Percentiles rank a stretch among this genome's conserved stretches.
phyloP scores from a whole-genome alignment of 192 early-diverging fungal species.

The Coemansia sp. region DNA sequence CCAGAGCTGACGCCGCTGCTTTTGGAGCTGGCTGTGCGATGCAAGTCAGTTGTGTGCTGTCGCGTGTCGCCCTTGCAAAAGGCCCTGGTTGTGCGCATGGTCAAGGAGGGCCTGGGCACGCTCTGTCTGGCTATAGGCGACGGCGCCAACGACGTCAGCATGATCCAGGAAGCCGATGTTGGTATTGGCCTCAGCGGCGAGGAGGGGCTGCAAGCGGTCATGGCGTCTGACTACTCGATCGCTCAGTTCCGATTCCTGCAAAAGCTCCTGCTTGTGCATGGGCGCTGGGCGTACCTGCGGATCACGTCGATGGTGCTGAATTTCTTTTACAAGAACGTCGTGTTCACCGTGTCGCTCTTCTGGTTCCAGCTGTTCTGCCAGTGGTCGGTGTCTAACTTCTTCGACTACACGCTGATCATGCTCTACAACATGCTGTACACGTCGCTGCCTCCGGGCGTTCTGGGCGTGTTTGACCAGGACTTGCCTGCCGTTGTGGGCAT shows the following conservation, averaged over 20 bases:
- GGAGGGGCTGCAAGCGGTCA: slow-evolving; percentile 91
- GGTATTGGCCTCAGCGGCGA: slow-evolving; percentile 93
- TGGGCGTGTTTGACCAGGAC: slow-evolving; percentile 80
- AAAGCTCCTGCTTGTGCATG: slow-evolving; percentile 86
- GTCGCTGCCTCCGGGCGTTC: slow-evolving; percentile 71
- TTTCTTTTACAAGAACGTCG: slow-evolving; percentile 95
- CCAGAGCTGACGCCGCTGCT: slow-evolving; percentile 57
- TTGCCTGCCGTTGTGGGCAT: slow-evolving; percentile 64
- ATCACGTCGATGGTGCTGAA: slow-evolving; percentile 84
- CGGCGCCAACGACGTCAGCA: slow-evolving; percentile 95
- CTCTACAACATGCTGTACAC: slow-evolving; percentile 88
- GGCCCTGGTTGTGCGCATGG: slow-evolving; percentile 88
- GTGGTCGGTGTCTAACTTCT: slow-evolving; percentile 75
- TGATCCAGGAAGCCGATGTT: slow-evolving; percentile 98
- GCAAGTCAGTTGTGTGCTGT: slow-evolving; percentile 89
- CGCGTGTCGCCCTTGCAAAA: slow-evolving; percentile 96
- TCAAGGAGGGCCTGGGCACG: slow-evolving; percentile 76
- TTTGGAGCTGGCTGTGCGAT: slow-evolving; percentile 72
- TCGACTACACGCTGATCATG: slow-evolving; percentile 87
- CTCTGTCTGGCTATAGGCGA: slow-evolving; percentile 94
- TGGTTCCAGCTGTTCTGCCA: slow-evolving; percentile 90
- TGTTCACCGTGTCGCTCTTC: slow-evolving; percentile 84
- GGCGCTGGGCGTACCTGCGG: slow-evolving; percentile 87
- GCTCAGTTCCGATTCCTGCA: slow-evolving; percentile 85
- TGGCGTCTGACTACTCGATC: slow-evolving; percentile 92